Conservation (phyloP, 1,139 yeast genomes). For the Pichia kudriavzevii region DNA sequence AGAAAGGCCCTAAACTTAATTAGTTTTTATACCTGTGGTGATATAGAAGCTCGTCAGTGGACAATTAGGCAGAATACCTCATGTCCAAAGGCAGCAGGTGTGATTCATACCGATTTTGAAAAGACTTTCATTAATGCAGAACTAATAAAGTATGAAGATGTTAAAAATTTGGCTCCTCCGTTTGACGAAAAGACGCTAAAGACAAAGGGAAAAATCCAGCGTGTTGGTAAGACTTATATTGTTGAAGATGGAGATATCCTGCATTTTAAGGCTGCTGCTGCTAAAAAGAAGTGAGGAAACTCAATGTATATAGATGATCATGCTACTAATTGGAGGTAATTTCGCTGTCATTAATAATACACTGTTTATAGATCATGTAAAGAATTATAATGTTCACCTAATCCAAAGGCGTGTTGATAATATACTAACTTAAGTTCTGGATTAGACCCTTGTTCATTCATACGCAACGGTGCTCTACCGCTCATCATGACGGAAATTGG, state of each 20-base stretch:
- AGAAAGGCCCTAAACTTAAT: constrained; percentile 61
- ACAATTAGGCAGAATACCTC: constrained; percentile 68
- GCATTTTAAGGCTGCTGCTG: constrained; percentile 46
- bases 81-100: constrained; percentile 92
- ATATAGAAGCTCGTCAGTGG: constrained; percentile 90
- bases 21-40: constrained; percentile 89
- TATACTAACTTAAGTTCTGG: constrained; percentile 65
- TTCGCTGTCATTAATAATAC: not conserved
- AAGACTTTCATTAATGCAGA: constrained; percentile 73
- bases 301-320: too few relatives aligned
- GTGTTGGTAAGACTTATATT: constrained; percentile 63
- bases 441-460: constrained; percentile 45
- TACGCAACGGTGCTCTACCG: constrained; percentile 55
- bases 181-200: constrained; percentile 39
- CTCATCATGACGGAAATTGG: constrained; percentile 73
- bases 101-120: constrained; percentile 82
- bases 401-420: constrained; percentile 77
- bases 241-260: constrained; percentile 77
- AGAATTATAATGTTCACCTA: constrained; percentile 95
- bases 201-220: constrained; percentile 42
- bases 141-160: constrained; percentile 50
- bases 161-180: constrained; percentile 33
- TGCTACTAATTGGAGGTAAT: too few relatives aligned
- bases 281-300: constrained; percentile 17
- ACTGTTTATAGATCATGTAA: constrained; percentile 39